Evolutionary conservation across 768 basidiomycete species (phyloP).

Genomic region (Paxillus rubicundulus): DNA sequence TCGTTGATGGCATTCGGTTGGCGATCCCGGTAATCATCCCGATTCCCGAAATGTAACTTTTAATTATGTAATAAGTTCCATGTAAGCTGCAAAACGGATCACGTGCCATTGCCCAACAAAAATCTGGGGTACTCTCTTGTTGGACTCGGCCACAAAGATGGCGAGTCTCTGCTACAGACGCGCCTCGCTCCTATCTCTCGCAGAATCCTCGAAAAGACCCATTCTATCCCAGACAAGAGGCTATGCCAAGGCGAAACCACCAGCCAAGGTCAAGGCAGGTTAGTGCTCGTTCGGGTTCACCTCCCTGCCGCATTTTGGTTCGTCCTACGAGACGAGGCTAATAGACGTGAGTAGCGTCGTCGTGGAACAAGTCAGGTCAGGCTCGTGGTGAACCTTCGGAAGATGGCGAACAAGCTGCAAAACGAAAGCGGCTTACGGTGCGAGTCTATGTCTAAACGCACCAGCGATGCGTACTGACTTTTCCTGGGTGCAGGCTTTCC

Average conservation of each 20-base stretch:
- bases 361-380: no score
- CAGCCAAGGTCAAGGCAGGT: neutral
- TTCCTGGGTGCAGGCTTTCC: slow-evolving; percentile 37
- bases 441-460: neutral
- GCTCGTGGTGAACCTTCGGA: neutral
- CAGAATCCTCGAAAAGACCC: neutral
- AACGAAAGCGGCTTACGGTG: slow-evolving; percentile 29
- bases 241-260: neutral
- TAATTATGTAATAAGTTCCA: no score
- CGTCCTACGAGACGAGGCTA: no score
- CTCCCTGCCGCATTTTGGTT: no score
- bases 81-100: no score
- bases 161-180: slow-evolving; percentile 6
- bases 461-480: neutral
- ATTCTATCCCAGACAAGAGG: neutral
- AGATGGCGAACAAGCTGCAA: neutral
- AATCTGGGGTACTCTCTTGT: no score
- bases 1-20: no score
- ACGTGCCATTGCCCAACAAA: no score
- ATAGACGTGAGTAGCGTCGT: no score
- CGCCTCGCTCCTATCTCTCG: neutral
- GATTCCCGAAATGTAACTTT: no score
- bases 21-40: no score
- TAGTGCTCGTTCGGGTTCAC: neutral
- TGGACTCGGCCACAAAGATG: slow-evolving; percentile 8